Percentiles rank a stretch among this genome's conserved stretches.
Evolutionary conservation across 2,329 filamentous ascomycete species (phyloP).

Genomic region (Emergomyces orientalis): DNA sequence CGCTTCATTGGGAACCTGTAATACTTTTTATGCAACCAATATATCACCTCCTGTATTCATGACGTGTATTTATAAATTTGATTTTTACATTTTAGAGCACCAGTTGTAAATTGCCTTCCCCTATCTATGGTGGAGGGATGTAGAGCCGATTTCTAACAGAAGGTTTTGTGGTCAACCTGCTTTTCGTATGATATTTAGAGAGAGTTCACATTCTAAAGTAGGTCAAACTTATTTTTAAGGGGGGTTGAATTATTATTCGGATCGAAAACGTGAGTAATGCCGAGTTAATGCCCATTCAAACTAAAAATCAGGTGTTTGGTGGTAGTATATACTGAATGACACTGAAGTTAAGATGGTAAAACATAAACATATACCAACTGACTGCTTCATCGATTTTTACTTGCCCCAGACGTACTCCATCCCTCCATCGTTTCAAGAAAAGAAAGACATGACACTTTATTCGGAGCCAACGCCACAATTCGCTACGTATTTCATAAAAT

Average conservation of each 20-base stretch:
- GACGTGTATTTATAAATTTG: not conserved
- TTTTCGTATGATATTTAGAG: not conserved
- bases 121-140: not conserved
- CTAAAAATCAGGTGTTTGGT: too few relatives aligned
- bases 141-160: not conserved
- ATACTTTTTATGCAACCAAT: not conserved
- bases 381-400: too few relatives aligned
- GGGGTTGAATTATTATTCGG: not conserved
- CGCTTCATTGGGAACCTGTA: not conserved
- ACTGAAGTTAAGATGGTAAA: too few relatives aligned
- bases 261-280: too few relatives aligned
- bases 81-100: not conserved
- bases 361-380: too few relatives aligned
- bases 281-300: too few relatives aligned
- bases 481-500: not conserved
- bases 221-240: not conserved
- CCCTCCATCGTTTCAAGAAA: not conserved
- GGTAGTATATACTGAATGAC: too few relatives aligned
- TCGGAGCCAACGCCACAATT: not conserved
- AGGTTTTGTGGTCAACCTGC: not conserved
- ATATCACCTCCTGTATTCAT: not conserved
- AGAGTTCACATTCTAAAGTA: not conserved
- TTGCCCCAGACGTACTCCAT: not conserved
- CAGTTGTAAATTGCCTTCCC: not conserved
- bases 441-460: not conserved